Evolutionary conservation across 371 early-diverging fungal species (phyloP), one percentile per base, ranked within the genome.

Genomic region (Conidiobolus incongruus): DNA sequence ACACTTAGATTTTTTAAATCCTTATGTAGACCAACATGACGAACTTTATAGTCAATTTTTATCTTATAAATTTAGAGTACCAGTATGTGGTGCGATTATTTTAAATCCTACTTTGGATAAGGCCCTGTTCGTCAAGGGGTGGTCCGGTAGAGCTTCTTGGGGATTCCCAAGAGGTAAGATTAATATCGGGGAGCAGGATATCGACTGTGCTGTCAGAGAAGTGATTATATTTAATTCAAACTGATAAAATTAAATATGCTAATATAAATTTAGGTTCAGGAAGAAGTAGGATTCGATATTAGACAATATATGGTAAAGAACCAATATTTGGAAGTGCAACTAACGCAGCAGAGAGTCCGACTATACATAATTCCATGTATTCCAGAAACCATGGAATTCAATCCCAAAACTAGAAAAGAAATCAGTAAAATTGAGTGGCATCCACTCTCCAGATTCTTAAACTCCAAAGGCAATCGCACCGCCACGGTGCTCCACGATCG

Each of bases 91-190:
- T 1, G 94, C 95, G n/a, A 89, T 99, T 40, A 76, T 99, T 38
- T 54, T 99, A 45, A 94, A 94, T 60, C 56, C 65, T 17, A 54
- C 52, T 8, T 61, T 92, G 50, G 80, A 84, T 55, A 85, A 92
- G 63, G 71, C 79, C 48, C 54, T 93, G 34, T 61, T 93, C 28
- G 94, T 95, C 20, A 75, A 81, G 53, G 91, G 97, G 17, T 93
- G 87, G 81, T 77, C 75, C 46, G 70, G 76, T 24, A 68, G 68
- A 37, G 66, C 81, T 29, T 76, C 80, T 21, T 98, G 94, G 89
- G 85, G 92, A 5, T 99, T 99, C 55, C 99, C 99, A 17, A 89
- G 84, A 43, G 99, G 99, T n/a, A 99, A 99, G 53, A 95, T 97
- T 57, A 91, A 91, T 61, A 80, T 90, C 59, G 81, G 85, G 46